Base-by-base conservation (phyloP, 2,329 filamentous ascomycete genomes). In the Juglanconis oblonga region DNA sequence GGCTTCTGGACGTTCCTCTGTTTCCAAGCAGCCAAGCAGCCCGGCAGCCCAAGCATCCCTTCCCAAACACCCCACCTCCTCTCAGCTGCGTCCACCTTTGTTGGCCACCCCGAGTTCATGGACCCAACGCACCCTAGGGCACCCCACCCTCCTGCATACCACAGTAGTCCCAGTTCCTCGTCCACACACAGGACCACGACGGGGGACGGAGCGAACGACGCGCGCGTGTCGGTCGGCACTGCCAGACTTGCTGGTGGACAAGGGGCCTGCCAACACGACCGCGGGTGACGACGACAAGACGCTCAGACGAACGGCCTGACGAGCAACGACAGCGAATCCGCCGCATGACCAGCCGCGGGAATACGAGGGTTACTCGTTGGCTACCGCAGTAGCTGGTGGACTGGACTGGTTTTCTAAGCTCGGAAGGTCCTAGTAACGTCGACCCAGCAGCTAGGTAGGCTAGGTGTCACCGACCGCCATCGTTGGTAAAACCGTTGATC, bases 41-140 rank as follows among this genome's bases (percentile, higher is more conserved):
- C 57, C 38, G 11, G 38, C 38, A 42, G 38, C 38, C 38, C 38
- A 10, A 42, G 38, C 10, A 24, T 24, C n/a, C 38, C 38, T 14
- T 42, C n/a, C 38, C n/a, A 42, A 14, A 11, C 38, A 14, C 4
- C 38, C 52, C 59, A 57, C 51, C 59, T 58, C 38, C 51, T 53
- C 38, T 44, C 55, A 58, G 55, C 59, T 61, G 55, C 53, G 57
- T 57, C 57, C 58, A 57, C 52, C 57, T 59, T 47, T 59, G 52
- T 38, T 62, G 57, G 24, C 56, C 60, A 52, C 56, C 44, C 47
- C 42, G 57, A 53, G 50, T 49, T 50, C 56, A 47, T 33, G 51
- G 42, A 45, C 52, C 50, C 50, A 58, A 17, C 32, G n/a, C 32
- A 44, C 38, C 14, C 24, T 40, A 36, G 13, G 14, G 29, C 8